phyloP scores from a whole-genome alignment of 2,329 filamentous ascomycete genomes.

The Trichoderma sp. region DNA sequence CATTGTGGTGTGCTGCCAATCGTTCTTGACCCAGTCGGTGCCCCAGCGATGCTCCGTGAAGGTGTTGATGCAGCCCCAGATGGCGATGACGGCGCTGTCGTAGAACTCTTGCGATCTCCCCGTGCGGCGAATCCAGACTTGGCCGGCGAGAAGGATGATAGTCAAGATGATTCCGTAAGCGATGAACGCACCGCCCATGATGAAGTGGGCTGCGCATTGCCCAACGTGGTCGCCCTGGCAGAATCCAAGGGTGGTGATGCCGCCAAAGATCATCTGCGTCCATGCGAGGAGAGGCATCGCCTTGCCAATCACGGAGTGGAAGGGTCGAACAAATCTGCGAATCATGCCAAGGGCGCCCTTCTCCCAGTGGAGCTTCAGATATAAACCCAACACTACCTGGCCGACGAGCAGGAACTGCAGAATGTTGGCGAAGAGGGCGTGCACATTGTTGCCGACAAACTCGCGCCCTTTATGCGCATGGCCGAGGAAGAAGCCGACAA shows the following conservation, averaged over 20 bases:
- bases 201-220: slow-evolving; percentile 95
- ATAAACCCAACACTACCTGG: slow-evolving; percentile 80
- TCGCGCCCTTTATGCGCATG: slow-evolving; percentile 88
- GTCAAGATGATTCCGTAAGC: slow-evolving; percentile 88
- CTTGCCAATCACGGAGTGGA: slow-evolving; percentile 83
- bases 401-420: slow-evolving; percentile 77
- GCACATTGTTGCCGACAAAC: slow-evolving; percentile 74
- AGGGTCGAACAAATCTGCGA: slow-evolving; percentile 68
- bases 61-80: slow-evolving; percentile 96
- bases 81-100: slow-evolving; percentile 85
- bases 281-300: slow-evolving; percentile 82
- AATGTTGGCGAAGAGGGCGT: slow-evolving; percentile 76
- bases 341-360: slow-evolving; percentile 80
- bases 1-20: slow-evolving; percentile 98
- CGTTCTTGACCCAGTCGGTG: slow-evolving; percentile 82
- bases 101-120: slow-evolving; percentile 96
- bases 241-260: slow-evolving; percentile 88
- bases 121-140: slow-evolving; percentile 78
- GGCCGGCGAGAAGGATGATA: slow-evolving; percentile 83
- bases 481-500: slow-evolving; percentile 87
- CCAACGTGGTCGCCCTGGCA: slow-evolving; percentile 89
- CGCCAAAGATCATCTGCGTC: slow-evolving; percentile 95
- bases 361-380: slow-evolving; percentile 86
- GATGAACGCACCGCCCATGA: slow-evolving; percentile 97
- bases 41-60: slow-evolving; percentile 98